phyloP scores from a whole-genome alignment of 2,329 filamentous ascomycete genomes.

The Colletotrichum spaethianum region DNA sequence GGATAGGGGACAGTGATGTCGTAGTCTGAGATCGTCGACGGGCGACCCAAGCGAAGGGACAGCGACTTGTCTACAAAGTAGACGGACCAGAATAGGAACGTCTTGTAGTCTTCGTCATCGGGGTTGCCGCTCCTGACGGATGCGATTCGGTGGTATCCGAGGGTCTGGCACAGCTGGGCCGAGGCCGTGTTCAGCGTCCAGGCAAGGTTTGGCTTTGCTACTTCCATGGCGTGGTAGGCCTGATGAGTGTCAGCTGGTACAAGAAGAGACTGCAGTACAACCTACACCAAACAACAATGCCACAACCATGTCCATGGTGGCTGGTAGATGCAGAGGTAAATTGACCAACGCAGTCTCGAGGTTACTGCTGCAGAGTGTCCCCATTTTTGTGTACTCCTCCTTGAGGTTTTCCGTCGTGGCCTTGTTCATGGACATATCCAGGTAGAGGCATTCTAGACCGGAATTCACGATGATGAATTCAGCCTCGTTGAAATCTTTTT shows the following conservation, averaged over 20 bases:
- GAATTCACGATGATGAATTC: conserved; percentile 53
- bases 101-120: conserved; percentile 50
- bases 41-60: conserved; percentile 67
- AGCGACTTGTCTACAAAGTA: conserved; percentile 71
- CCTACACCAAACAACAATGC: conserved; percentile 45
- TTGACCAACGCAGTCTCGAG: conserved; percentile 51
- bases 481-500: conserved; percentile 48
- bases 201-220: conserved; percentile 50
- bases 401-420: conserved; percentile 37
- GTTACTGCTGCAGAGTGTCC: conserved; percentile 47
- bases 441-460: conserved; percentile 50
- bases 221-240: conserved; percentile 51
- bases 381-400: conserved; percentile 45
- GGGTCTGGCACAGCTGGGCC: conserved; percentile 50
- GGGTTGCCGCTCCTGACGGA: conserved; percentile 47
- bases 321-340: conserved; percentile 50
- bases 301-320: conserved; percentile 46
- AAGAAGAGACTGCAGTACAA: background rate
- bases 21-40: conserved; percentile 69
- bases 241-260: conserved; percentile 17
- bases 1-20: conserved; percentile 63
- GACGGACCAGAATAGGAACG: conserved; percentile 68
- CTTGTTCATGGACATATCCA: conserved; percentile 42
- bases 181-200: conserved; percentile 51
- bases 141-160: conserved; percentile 49